phyloP scores from a whole-genome alignment of 2,329 filamentous ascomycete species.

The Neobulgaria alba region DNA sequence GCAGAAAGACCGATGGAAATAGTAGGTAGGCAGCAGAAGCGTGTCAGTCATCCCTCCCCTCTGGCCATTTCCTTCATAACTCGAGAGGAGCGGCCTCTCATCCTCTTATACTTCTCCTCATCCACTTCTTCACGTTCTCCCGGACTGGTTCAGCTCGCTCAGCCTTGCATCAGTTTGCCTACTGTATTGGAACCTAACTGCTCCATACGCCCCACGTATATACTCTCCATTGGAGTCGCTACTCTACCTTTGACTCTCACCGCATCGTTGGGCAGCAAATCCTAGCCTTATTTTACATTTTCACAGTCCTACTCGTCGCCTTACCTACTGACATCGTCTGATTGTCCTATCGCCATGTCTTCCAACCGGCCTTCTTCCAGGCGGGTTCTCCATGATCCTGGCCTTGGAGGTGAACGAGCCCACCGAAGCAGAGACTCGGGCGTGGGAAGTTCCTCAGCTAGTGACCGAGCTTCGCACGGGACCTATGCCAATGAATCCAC shows the following conservation, averaged over 20 bases:
- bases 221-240: constrained; percentile 4
- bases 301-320: too few species aligned
- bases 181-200: constrained; percentile 8
- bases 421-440: constrained; percentile 20
- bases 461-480: constrained; percentile 17
- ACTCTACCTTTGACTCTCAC: constrained; percentile 7
- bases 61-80: constrained; percentile 3
- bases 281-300: too few species aligned
- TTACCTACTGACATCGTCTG: too few species aligned
- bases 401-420: constrained; percentile 11
- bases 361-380: too few species aligned
- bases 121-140: constrained; percentile 4
- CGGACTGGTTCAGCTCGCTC: constrained; percentile 5
- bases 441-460: constrained; percentile 16
- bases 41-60: not conserved
- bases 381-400: too few species aligned
- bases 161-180: constrained; percentile 9
- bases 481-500: constrained; percentile 8
- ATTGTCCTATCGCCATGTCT: too few species aligned
- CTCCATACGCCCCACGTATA: constrained; percentile 5
- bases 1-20: not conserved
- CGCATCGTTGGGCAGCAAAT: constrained; percentile 3
- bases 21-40: constrained; percentile 13
- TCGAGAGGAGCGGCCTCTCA: constrained; percentile 1
- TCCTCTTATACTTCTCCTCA: constrained; percentile 10